Base-by-base conservation (phyloP, 805 yeast genomes). In the Candida sakaeoensis region DNA sequence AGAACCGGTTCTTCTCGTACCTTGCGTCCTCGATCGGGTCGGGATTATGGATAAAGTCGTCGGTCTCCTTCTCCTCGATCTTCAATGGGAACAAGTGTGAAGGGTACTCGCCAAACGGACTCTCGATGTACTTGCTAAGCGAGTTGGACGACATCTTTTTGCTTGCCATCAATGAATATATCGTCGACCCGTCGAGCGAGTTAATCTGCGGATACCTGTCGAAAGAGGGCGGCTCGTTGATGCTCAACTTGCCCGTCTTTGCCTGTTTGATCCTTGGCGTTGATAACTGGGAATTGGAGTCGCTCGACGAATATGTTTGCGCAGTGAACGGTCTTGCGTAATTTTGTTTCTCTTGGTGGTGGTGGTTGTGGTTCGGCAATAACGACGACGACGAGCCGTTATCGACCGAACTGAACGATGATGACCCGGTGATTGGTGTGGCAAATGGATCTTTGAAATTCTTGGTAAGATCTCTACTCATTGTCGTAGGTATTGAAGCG, bases 31-130 rank as follows among this genome's bases (percentile, higher is more conserved):
- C 85, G 25, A 89, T 83, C 8, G 96, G 96, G 60, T 90, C 96
- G 2, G 98, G 98, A 63, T 91, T 93, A 63, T 91, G 98, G 49
- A 93, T 60, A 56, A 87, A 90, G 62, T 91, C 99, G 64, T 91
- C 99, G 8, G 84, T 82, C 62, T 91, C 99, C 61, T 87, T 87
- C 51, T 91, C 98, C 43, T 91, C 96, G 47, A 91, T 79, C 50
- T 78, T 82, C 42, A 91, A 67, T 1, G 99, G 99, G 66, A 91
- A 91, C 3, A 88, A 80, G 14, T 89, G 74, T 9, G 95, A 95
- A 0, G 99, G 98, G 61, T 86, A 91, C n/a, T 97, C 98, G 36
- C 98, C 99, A 65, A 91, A 91, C 2, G 98, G 99, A 37, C 85
- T 79, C 48, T 81, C 80, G 51, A 84, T 91, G 19, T 26, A 37